Evolutionary conservation across 805 yeast species (phyloP), one percentile per base, ranked within the genome.

Genomic region (Wickerhamomyces alni): DNA sequence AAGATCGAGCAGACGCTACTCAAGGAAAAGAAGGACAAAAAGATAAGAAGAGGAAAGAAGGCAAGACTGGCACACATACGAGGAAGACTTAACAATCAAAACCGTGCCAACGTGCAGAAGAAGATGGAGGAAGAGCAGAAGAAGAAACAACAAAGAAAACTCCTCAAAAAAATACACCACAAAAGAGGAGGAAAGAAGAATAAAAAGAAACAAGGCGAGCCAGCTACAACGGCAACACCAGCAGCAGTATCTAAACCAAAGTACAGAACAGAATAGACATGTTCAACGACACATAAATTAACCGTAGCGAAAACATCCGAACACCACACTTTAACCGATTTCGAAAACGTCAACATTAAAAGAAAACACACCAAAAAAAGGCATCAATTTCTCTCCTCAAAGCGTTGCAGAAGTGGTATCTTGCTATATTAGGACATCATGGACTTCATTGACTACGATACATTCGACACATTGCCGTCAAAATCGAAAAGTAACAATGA

Each of bases 391-490:
- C n/a, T n/a, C n/a, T n/a, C n/a, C n/a, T n/a, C n/a, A n/a, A n/a
- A n/a, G n/a, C n/a, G n/a, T n/a, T n/a, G n/a, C n/a, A n/a, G n/a
- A n/a, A n/a, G n/a, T n/a, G n/a, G n/a, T n/a, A n/a, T n/a, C n/a
- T n/a, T n/a, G n/a, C n/a, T n/a, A n/a, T n/a, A n/a, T n/a, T 21
- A 7, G 24, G 24, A 6, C 24, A 9, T 7, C 9, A 55, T 55
- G 59, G 59, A 55, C 27, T 55, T 49, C 43, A 47, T 55, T 8
- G 58, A 55, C 37, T 55, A 48, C 33, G 53, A 49, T 21, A 40
- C 55, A 4, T 55, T 51, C 28, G 36, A 41, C 21, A 27, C 30
- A 17, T 2, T 21, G 1, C 25, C 18, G 12, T 17, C 32, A 8
- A 31, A 3, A 8, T 18, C n/a, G 2, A 17, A n/a, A 2, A 10